Base-by-base conservation (phyloP, 495 filamentous ascomycete species). In the Chaetomium tenue region DNA sequence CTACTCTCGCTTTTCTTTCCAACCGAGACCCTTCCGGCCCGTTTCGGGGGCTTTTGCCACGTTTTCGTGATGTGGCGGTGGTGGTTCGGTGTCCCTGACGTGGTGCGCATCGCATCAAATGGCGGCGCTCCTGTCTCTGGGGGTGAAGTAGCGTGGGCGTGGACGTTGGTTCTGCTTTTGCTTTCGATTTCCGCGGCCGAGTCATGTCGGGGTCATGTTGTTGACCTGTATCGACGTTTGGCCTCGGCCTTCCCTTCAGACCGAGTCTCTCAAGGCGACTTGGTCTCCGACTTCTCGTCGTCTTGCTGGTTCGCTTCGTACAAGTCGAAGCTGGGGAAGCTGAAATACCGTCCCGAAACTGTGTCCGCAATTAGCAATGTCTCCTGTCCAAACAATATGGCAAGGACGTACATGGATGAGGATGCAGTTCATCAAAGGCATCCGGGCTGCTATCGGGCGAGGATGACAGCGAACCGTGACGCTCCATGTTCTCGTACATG, bases 301-400 rank as follows among this genome's bases (percentile, higher is more conserved):
- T 76, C 74, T 50, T 74, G 68, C 53, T 77, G 75, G 56, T 70
- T 74, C 16, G 70, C 74, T 44, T 79, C 78, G 72, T 79, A 81
- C 52, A 75, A 69, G 56, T 85, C 83, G 66, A 84, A 84, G 73
- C 79, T 84, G 20, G 83, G 83, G 70, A 85, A 85, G 76, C 81
- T 84, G 61, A 83, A 82, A 64, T 85, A 85, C 54, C 79, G 76
- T 15, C 71, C 78, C 11, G 75, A 75, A 26, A 69, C 77, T 79
- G 61, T 20, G 25, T 23, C 58, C 23, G 51, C 28, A 26, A 70
- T 70, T 52, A 75, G 71, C 52, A 48, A 16, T 23, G 6, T 25
- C 13, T 30, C 12, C 2, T 23, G 33, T 47, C 5, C 25, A 16
- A 18, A 60, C 26, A 46, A 44, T n/a, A 2, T n/a, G 39, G 4